phyloP scores from a whole-genome alignment of 2,329 filamentous ascomycete genomes.

The Alternaria dauci region DNA sequence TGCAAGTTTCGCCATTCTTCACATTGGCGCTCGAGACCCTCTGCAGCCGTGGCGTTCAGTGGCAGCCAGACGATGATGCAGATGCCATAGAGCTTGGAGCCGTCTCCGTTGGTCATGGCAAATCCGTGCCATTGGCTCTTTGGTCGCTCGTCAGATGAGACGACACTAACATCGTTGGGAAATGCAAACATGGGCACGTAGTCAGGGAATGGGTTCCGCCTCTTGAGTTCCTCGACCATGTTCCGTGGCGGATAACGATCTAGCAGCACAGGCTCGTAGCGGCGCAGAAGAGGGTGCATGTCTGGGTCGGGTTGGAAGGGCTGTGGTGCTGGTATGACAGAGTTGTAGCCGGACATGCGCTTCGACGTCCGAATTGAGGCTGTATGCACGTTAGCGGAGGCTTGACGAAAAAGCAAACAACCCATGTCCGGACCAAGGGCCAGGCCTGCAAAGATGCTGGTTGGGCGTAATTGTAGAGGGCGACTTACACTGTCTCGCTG shows the following conservation, averaged over 20 bases:
- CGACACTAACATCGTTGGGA: conserved; percentile 95
- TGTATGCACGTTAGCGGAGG: conserved; percentile 38
- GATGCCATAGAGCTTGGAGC: conserved; percentile 89
- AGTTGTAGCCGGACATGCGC: conserved; percentile 96
- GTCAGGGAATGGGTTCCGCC: conserved; percentile 88
- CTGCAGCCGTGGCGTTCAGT: conserved; percentile 79
- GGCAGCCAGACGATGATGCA: conserved; percentile 94
- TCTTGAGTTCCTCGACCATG: conserved; percentile 79
- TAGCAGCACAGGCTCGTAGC: conserved; percentile 94
- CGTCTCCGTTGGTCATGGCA: conserved; percentile 94
- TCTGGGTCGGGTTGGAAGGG: conserved; percentile 87
- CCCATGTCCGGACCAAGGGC: conserved; percentile 14
- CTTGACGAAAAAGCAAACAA: conserved; percentile 30
- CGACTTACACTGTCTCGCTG: conserved; percentile 75
- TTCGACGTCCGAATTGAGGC: conserved; percentile 81
- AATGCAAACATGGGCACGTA: conserved; percentile 99
- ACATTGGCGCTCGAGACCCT: conserved; percentile 75
- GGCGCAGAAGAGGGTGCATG: conserved; percentile 93
- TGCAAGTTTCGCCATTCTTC: conserved; percentile 65
- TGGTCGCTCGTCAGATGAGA: conserved; percentile 92
- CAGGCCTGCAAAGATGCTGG: background rate
- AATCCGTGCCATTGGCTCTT: conserved; percentile 99
- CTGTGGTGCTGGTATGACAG: conserved; percentile 92
- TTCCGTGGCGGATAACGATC: conserved; percentile 90
- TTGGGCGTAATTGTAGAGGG: background rate